Evolutionary conservation across 176 grass and related monocot genomes (phyloP), one percentile per base, ranked within the genome.

Genomic region (Juncus inflexus): DNA sequence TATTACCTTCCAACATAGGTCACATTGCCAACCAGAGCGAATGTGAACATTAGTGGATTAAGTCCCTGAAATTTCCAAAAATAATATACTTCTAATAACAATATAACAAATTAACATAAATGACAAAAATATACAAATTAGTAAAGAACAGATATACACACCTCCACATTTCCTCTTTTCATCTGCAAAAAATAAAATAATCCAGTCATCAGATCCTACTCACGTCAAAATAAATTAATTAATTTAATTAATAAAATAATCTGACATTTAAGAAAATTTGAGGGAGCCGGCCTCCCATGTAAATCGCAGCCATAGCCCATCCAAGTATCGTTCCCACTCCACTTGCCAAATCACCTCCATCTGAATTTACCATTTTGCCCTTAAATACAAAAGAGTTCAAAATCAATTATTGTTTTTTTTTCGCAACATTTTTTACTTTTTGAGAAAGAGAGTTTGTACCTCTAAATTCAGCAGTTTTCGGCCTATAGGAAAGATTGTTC

Each of bases 211-310:
- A 64, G 56, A 39, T 37, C 14, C 37, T 10, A 14, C 42, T 14
- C 13, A 58, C 52, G 42, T 12, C 47, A 73, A 55, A 60, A 7
- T 37, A 43, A 19, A 12, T 58, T 49, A 50, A 50, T 13, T 7
- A 52, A 74, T 14, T 36, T 62, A 7, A 37, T 12, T 49, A 62
- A 62, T 51, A 40, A 8, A 37, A 3, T 59, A 12, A 53, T 77
- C 80, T 92, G 59, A 97, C 94, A 68, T 97, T 97, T 76, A 97
- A 84, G 36, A 64, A 91, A 43, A 97, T 97, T 56, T 97, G 88
- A 57, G 94, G 94, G 71, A 99, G 75, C 14, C 94, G 85, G 37
- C 88, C 94, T 38, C 94, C 94, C 85, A 92, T 89, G 64, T 92
- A 99, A 61, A 99, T 90, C 55, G 78, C 66, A 56, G 94, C 80